Evolutionary conservation across 257 asterid genomes (phyloP).

Genomic region (Solanum chmielewskii): DNA sequence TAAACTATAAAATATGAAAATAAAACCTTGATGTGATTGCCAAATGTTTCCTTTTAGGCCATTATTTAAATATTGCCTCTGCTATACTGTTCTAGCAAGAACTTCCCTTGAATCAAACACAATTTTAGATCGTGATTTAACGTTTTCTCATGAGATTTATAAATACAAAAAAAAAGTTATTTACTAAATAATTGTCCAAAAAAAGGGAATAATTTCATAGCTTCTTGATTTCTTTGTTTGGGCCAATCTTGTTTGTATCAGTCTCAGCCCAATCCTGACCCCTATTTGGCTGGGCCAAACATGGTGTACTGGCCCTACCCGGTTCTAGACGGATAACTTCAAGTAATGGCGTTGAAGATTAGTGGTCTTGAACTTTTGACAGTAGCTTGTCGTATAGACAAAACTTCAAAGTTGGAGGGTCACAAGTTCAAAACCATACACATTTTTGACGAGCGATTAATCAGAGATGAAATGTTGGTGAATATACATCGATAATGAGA

Average conservation of each 20-base stretch:
- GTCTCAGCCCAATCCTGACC: not conserved
- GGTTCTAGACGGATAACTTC: not conserved
- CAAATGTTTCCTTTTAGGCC: not conserved
- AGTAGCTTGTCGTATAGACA: not conserved
- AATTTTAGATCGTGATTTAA: not conserved
- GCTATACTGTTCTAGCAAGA: not conserved
- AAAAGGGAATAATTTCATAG: not conserved
- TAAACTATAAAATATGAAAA: not conserved
- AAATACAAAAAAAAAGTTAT: too few species aligned
- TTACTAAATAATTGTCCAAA: not conserved
- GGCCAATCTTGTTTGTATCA: not conserved
- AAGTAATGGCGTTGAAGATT: not conserved
- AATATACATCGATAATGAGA: too few species aligned
- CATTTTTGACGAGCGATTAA: too few species aligned
- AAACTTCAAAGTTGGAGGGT: not conserved
- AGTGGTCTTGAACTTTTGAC: not conserved
- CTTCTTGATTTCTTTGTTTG: not conserved
- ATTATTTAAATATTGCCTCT: not conserved
- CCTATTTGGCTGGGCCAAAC: not conserved
- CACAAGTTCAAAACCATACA: not conserved
- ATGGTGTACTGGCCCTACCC: not conserved
- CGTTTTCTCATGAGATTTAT: not conserved
- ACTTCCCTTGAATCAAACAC: not conserved
- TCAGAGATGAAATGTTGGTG: too few species aligned
- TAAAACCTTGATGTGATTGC: not conserved